Conservation (phyloP, 495 filamentous ascomycete species). For the Cercophora samala region DNA sequence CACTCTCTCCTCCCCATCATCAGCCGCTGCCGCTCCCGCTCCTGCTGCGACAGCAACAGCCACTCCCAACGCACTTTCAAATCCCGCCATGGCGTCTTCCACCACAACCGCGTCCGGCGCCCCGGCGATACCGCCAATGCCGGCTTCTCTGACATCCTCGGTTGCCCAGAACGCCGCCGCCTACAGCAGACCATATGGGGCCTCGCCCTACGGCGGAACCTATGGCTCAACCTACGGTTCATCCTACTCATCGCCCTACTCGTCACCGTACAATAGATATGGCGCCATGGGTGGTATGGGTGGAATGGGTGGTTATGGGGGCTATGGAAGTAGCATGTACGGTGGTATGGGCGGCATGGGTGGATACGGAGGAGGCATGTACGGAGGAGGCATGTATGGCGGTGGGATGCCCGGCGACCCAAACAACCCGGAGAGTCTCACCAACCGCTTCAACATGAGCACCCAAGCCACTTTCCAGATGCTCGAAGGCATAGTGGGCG, state of each 20-base stretch:
- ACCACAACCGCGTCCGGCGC: slow-evolving; percentile 19
- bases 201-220: slow-evolving; percentile 54
- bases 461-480: slow-evolving; percentile 98
- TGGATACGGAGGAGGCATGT: slow-evolving; percentile 56
- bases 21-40: slow-evolving; percentile 9
- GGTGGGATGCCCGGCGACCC: slow-evolving; percentile 64
- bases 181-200: slow-evolving; percentile 54
- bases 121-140: slow-evolving; percentile 65
- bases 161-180: slow-evolving; percentile 80
- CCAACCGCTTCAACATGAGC: slow-evolving; percentile 82
- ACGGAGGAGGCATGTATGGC: slow-evolving; percentile 62
- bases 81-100: slow-evolving; percentile 35
- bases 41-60: slow-evolving; percentile 39
- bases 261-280: slow-evolving; percentile 44
- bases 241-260: slow-evolving; percentile 45
- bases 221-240: slow-evolving; percentile 47
- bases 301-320: slow-evolving; percentile 45
- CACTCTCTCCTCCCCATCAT: slow-evolving; percentile 34
- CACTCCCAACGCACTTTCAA: slow-evolving; percentile 52
- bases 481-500: slow-evolving; percentile 97
- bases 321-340: slow-evolving; percentile 45
- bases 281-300: slow-evolving; percentile 25
- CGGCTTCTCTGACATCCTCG: slow-evolving; percentile 68
- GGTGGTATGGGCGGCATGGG: slow-evolving; percentile 46
- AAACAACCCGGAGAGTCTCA: slow-evolving; percentile 90